phyloP scores from a whole-genome alignment of 2,329 filamentous ascomycete species.

The Alternaria arbusti region DNA sequence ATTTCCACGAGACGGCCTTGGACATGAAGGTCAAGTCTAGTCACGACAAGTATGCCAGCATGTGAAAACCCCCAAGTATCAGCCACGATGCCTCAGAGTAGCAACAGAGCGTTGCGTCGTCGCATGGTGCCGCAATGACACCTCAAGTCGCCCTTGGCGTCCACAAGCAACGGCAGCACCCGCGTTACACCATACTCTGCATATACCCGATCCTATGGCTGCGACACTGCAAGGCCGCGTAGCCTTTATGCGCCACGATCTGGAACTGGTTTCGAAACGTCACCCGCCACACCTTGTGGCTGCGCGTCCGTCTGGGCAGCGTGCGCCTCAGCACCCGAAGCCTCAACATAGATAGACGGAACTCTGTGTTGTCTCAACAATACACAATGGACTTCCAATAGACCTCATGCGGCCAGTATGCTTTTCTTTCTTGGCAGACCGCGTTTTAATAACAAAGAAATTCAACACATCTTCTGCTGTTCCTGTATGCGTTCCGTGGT shows the following conservation, averaged over 20 bases:
- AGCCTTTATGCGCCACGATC: conserved; percentile 18
- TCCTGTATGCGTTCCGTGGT: not conserved
- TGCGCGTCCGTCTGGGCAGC: conserved; percentile 10
- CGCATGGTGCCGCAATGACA: not conserved
- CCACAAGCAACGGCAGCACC: conserved; percentile 7
- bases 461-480: not conserved
- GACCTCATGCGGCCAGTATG: not conserved
- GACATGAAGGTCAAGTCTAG: conserved; percentile 91
- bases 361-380: not conserved
- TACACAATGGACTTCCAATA: not conserved
- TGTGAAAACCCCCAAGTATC: conserved; percentile 10
- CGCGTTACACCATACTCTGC: conserved; percentile 12
- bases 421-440: not conserved
- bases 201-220: conserved; percentile 2
- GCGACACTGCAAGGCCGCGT: not conserved
- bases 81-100: not conserved
- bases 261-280: conserved; percentile 5
- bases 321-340: not conserved
- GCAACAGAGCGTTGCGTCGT: not conserved
- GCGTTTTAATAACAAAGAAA: not conserved
- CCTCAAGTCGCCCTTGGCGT: conserved; percentile 1
- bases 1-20: conserved; percentile 86
- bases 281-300: conserved; percentile 12
- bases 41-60: conserved; percentile 55
- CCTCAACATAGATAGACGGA: not conserved